Evolutionary conservation across 1,284 basidiomycete species (phyloP), one percentile per base, ranked within the genome.

Genomic region (Neolentinus lepideus): DNA sequence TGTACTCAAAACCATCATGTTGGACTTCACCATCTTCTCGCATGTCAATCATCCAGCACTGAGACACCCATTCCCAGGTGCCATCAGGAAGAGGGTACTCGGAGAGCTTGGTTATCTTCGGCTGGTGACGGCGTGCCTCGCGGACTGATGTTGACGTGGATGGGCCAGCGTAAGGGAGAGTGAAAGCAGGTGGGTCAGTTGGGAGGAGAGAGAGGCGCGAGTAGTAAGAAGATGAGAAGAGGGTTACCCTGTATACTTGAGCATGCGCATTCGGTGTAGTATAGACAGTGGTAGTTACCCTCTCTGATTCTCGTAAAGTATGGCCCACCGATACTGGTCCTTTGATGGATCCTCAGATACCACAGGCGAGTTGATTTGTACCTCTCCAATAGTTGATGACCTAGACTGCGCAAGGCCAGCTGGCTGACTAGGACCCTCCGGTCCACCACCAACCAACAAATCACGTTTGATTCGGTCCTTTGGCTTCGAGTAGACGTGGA

Each of bases 1-100:
- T 90, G 70, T 92, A 92, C 67, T 92, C 86, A 60, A 90, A 92
- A 38, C 89, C 89, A 61, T 92, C 89, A 60, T 87, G 78, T 62
- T 89, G 85, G 3, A 90, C 84, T 62, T 84, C 78, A 52, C 86
- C 87, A 59, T 87, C 81, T 21, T 81, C 78, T 38, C 85, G 84
- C 89, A 92, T 92, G 71, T 92, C 90, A 57, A 91, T 81, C 86
- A 92, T 88, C 89, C 89, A 92, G 6, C 78, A 70, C 33, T 78
- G 77, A 35, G 87, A 89, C 2, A 90, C 81, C 89, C 89, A 92
- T 47, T 70, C 76, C 90, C 90, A 92, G 11, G 77, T 80, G 24
- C 87, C 88, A 61, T 90, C 87, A 1, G 89, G 90, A 24, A 92
- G 77, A n/a, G 87, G 85, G 61, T 86, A 92, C 52, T 80, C 78